These are phyloP conservation scores for Albatrellus sp. DNA, from an alignment of 1,284 basidiomycete genomes.

Conservation along the genomic window DNA sequence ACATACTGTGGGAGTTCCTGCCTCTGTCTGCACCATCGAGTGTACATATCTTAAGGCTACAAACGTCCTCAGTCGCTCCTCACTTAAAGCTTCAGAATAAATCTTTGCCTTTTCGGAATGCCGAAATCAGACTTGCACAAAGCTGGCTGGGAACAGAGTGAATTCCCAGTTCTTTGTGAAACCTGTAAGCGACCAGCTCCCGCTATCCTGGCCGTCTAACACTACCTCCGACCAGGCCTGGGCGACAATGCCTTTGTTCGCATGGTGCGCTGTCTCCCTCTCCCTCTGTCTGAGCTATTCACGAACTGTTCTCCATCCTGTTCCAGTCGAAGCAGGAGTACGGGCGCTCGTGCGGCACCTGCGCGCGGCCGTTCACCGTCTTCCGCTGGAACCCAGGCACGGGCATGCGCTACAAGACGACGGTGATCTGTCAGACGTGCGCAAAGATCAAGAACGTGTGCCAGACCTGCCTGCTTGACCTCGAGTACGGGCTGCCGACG, in stretches of 20 bases:
- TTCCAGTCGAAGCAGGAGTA: conserved; percentile 88
- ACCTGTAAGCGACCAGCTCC: conserved; percentile 50
- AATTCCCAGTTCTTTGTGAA: conserved; percentile 85
- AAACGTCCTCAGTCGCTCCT: background rate
- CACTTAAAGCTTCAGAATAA: background rate
- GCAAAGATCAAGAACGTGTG: conserved; percentile 99
- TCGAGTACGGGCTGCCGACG: conserved; percentile 92
- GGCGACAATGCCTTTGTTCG: conserved; percentile 82
- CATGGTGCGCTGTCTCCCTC: conserved; percentile 50
- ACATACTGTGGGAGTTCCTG: background rate
- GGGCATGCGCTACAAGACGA: conserved; percentile 92
- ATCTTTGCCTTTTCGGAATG: conserved; percentile 10
- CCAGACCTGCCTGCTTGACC: conserved; percentile 93
- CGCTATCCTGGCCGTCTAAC: conserved; percentile 3
- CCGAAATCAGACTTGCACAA: conserved; percentile 80
- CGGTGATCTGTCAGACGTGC: conserved; percentile 97
- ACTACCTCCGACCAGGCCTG: conserved; percentile 40
- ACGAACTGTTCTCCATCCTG: background rate
- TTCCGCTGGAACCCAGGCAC: conserved; percentile 97
- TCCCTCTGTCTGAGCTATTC: conserved; percentile 2
- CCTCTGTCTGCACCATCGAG: background rate
- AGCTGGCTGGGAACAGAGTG: conserved; percentile 84
- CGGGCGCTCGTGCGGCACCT: conserved; percentile 91
- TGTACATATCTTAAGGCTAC: background rate
- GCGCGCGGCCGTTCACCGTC: conserved; percentile 91